Evolutionary conservation across 2,329 filamentous ascomycete species (phyloP).

Genomic region (Alternaria incomplexa): DNA sequence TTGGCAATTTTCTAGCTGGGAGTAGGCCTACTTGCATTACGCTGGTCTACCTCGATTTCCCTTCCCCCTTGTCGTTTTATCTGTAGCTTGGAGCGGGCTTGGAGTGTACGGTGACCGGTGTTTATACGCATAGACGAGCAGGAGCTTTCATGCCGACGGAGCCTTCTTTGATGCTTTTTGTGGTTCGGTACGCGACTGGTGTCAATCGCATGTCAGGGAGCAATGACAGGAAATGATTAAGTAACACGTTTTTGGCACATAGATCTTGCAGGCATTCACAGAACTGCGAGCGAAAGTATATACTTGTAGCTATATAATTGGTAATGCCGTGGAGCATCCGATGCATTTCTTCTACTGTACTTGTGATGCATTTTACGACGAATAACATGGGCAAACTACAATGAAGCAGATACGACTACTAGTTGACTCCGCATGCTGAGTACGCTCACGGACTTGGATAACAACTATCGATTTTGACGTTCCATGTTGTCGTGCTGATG

Average conservation of each 20-base stretch:
- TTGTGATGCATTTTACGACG: neutral
- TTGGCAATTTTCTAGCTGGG: neutral
- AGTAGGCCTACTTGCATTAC: neutral
- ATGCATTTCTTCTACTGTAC: neutral
- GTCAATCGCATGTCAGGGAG: conserved; percentile 32
- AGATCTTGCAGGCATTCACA: conserved; percentile 31
- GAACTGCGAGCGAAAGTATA: conserved; percentile 25
- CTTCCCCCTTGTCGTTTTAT: conserved; percentile 41
- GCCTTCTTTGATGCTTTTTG: conserved; percentile 17
- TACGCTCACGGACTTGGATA: neutral
- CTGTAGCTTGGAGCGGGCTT: conserved; percentile 26
- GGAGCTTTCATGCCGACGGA: conserved; percentile 28
- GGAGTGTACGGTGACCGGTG: conserved; percentile 33
- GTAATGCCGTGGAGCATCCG: conserved; percentile 31
- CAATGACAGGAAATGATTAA: conserved; percentile 38
- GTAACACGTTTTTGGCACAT: conserved; percentile 40
- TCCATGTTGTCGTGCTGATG: neutral
- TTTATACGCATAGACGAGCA: conserved; percentile 45
- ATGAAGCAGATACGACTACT: neutral
- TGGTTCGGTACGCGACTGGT: conserved; percentile 17
- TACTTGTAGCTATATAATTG: conserved; percentile 44
- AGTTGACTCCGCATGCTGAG: neutral
- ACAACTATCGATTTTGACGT: neutral
- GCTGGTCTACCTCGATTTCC: conserved; percentile 3
- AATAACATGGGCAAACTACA: neutral